These are phyloP conservation scores for Steccherinum ochraceum DNA, from an alignment of 768 basidiomycete species.

Conservation along the genomic window DNA sequence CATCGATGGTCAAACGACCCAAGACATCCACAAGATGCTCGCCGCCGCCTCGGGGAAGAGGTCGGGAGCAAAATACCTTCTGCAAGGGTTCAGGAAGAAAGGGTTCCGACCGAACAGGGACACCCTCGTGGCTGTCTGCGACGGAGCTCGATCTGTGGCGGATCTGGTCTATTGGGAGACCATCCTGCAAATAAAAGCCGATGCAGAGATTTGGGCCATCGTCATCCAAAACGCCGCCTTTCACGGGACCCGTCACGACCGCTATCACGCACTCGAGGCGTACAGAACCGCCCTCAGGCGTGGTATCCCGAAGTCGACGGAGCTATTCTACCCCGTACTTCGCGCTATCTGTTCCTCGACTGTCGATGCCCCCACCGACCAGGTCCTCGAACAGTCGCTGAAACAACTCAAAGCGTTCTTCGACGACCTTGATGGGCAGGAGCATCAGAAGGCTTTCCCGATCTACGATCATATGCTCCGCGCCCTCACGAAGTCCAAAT, in stretches of 20 bases:
- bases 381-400: conserved; percentile 28
- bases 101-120: conserved; percentile 26
- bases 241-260: conserved; percentile 26
- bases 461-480: conserved; percentile 43
- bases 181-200: conserved; percentile 33
- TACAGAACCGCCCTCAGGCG: conserved; percentile 40
- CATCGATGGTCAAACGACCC: not conserved
- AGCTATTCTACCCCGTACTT: conserved; percentile 51
- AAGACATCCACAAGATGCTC: not conserved
- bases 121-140: conserved; percentile 37
- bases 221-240: conserved; percentile 39
- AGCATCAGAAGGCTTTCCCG: conserved; percentile 30
- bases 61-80: not conserved
- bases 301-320: conserved; percentile 42
- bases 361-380: conserved; percentile 47
- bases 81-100: conserved; percentile 1
- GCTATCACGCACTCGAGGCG: conserved; percentile 31
- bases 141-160: conserved; percentile 30
- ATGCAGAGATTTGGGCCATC: conserved; percentile 44
- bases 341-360: conserved; percentile 41
- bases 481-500: conserved; percentile 30
- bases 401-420: not conserved
- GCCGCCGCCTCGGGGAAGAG: not conserved
- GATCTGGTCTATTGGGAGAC: conserved; percentile 39
- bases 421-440: not conserved